Evolutionary conservation across 2,329 filamentous ascomycete species (phyloP), one percentile per base, ranked within the genome.

Genomic region (Fusarium neocosmosporiellum): DNA sequence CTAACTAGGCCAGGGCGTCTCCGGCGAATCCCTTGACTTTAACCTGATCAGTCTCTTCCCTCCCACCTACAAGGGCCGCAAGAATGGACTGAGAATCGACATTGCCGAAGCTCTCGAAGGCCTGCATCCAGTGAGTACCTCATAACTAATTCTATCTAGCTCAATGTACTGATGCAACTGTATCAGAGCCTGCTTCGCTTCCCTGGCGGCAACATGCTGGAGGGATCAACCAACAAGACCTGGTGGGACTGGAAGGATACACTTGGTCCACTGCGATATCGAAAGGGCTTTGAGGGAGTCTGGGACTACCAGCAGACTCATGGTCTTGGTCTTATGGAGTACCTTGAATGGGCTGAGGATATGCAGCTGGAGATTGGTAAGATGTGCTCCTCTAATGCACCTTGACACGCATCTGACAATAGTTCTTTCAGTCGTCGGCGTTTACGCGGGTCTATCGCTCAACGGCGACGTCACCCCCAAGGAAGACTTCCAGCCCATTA

Each of bases 181-280:
- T 4, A 2, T 54, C 31, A 82, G 80, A 86, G 85, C n/a, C 87
- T 92, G 73, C 84, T 93, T 50, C 86, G 91, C 18, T 88, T 92
- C 66, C 91, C 91, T 0, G 91, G 91, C 7, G 91, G 90, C 10
- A 91, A 91, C 77, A 91, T 90, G 82, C 80, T 92, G 2, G 86
- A 88, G 75, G 86, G 86, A 0, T 76, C 80, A 54, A 83, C 80
- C 27, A 83, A 84, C 69, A 76, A 75, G 46, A 83, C 80, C 5
- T 84, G 79, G 75, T 88, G 86, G 86, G 82, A 87, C 73, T 88
- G 86, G 86, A 86, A 87, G 71, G 80, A 88, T 61, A 87, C 86
- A 0, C 81, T 90, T 33, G 88, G 88, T 0, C 87, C 88, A 2
- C 83, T 90, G 0, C 83, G 84, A 57, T 80, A 87, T 65, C 84